Conservation (phyloP, 2,329 filamentous ascomycete species). For the Rhinocladiella mackenziei region DNA sequence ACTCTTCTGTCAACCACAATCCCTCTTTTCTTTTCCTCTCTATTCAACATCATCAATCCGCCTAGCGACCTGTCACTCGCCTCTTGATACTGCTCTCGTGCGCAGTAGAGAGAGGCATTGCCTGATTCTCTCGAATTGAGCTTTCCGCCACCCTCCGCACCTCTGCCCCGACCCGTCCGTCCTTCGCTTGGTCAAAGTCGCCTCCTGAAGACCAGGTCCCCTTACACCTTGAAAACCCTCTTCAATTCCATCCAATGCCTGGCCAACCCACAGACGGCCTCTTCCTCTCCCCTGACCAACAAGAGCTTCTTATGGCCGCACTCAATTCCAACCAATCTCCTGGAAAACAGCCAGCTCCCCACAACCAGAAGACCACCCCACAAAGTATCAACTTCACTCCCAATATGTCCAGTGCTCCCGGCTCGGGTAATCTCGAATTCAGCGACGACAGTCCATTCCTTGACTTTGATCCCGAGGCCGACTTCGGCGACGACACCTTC, state of each 20-base stretch:
- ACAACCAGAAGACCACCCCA: constrained; percentile 8
- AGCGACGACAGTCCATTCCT: constrained; percentile 73
- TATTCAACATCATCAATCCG: neutral
- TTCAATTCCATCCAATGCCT: constrained; percentile 13
- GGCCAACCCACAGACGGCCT: constrained; percentile 41
- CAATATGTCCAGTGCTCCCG: constrained; percentile 38
- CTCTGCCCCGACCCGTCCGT: too few species aligned
- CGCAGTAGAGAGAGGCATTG: constrained; percentile 9
- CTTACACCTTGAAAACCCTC: too few species aligned
- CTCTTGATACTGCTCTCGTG: constrained; percentile 11
- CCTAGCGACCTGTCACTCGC: neutral
- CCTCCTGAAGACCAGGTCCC: too few species aligned
- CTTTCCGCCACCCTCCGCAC: neutral
- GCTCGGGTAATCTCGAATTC: constrained; percentile 50
- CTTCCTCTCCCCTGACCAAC: constrained; percentile 70
- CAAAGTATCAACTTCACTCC: constrained; percentile 43
- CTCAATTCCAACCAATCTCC: constrained; percentile 63
- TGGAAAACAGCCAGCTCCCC: constrained; percentile 3
- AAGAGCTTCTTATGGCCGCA: constrained; percentile 70
- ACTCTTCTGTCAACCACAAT: constrained; percentile 9
- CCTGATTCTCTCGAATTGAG: neutral
- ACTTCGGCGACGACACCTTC: constrained; percentile 64
- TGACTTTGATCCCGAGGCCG: constrained; percentile 76
- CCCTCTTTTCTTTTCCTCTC: constrained; percentile 1
- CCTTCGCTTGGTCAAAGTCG: too few species aligned